Evolutionary conservation across 371 early-diverging fungal species (phyloP).

Genomic region (Phascolomyces articulosus): DNA sequence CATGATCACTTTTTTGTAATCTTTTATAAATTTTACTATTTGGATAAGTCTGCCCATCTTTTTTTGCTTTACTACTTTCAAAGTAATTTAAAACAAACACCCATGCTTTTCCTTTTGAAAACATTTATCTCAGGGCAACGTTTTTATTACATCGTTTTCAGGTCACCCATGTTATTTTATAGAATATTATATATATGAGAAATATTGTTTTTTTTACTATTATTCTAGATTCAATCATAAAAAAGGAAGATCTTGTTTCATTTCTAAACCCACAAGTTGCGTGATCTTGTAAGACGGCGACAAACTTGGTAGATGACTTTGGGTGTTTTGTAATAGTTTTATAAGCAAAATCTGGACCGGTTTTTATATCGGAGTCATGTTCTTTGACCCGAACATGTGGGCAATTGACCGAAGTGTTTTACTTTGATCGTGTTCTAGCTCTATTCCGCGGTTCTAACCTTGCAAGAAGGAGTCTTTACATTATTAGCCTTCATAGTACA

Average conservation of each 20-base stretch:
- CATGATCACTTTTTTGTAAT: too few relatives aligned
- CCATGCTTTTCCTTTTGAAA: neutral
- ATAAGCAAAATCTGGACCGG: neutral
- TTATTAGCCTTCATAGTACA: slow-evolving; percentile 50
- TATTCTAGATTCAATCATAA: too few relatives aligned
- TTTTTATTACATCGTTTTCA: too few relatives aligned
- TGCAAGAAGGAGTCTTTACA: slow-evolving; percentile 24
- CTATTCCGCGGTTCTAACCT: slow-evolving; percentile 8
- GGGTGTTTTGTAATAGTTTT: too few relatives aligned
- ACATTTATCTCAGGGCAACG: slow-evolving; percentile 10
- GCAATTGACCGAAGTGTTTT: slow-evolving; percentile 33
- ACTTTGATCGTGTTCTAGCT: slow-evolving; percentile 39
- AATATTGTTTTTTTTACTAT: too few relatives aligned
- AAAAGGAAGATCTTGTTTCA: too few relatives aligned
- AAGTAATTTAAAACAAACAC: neutral
- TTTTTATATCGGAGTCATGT: slow-evolving; percentile 9
- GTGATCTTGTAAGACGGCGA: neutral
- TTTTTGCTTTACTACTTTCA: too few relatives aligned
- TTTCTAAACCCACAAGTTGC: slow-evolving; percentile 8
- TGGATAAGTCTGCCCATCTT: too few relatives aligned
- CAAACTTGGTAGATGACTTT: too few relatives aligned
- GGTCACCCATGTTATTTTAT: too few relatives aligned
- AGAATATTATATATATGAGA: too few relatives aligned
- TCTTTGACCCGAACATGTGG: slow-evolving; percentile 6
- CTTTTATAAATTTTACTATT: too few relatives aligned